Percentiles rank a stretch among this genome's conserved stretches.
phyloP scores from a whole-genome alignment of 164 flowering plant species.

The Cinnamomum micranthum region DNA sequence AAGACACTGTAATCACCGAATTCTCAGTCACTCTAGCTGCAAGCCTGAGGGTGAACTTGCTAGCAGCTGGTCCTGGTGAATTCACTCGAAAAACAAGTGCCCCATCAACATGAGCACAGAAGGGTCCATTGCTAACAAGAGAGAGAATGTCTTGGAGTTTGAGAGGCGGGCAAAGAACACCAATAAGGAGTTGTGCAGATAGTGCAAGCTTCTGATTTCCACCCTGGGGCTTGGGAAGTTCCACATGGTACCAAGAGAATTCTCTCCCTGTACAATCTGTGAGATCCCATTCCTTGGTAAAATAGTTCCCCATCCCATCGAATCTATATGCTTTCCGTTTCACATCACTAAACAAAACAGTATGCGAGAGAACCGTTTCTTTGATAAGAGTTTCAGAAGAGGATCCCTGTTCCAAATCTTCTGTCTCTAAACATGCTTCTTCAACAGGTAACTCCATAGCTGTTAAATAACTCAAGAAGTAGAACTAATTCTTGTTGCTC shows the following conservation, averaged over 20 bases:
- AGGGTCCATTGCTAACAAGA: slow-evolving; percentile 92
- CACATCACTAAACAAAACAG: slow-evolving; percentile 60
- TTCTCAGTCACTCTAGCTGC: slow-evolving; percentile 88
- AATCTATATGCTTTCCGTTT: slow-evolving; percentile 79
- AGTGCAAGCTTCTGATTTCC: slow-evolving; percentile 67
- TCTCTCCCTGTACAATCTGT: slow-evolving; percentile 69
- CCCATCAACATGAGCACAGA: slow-evolving; percentile 95
- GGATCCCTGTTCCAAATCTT: slow-evolving; percentile 33
- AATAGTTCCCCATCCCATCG: slow-evolving; percentile 77
- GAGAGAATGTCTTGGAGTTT: slow-evolving; percentile 96
- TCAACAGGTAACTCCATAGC: slow-evolving; percentile 31
- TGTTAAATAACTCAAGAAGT: background rate
- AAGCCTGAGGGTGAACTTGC: slow-evolving; percentile 72
- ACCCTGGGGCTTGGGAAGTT: slow-evolving; percentile 80
- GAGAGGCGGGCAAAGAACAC: slow-evolving; percentile 89
- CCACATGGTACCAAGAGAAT: slow-evolving; percentile 98
- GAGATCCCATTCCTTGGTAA: slow-evolving; percentile 87
- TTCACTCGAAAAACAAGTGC: slow-evolving; percentile 91
- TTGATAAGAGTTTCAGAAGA: slow-evolving; percentile 21
- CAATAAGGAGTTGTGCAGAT: slow-evolving; percentile 83
- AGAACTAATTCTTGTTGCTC: background rate
- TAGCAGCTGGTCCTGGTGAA: slow-evolving; percentile 84
- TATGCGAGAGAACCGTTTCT: slow-evolving; percentile 20
- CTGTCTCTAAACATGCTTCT: slow-evolving; percentile 26
- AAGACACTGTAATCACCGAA: slow-evolving; percentile 86